Evolutionary conservation across 2,329 filamentous ascomycete genomes (phyloP).

Genomic region (Fusarium sp.): DNA sequence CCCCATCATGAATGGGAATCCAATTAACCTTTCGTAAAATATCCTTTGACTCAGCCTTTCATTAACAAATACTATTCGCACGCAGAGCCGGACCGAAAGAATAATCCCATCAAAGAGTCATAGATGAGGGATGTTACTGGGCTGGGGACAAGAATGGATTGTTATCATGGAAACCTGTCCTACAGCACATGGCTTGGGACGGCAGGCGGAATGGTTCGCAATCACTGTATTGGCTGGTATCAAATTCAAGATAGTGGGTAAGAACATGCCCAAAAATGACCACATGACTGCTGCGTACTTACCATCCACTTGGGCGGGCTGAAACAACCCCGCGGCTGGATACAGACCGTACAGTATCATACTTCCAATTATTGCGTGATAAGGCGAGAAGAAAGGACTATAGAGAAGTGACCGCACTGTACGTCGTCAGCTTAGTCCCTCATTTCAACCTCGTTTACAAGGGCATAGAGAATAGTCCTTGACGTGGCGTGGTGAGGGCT

Average conservation of each 20-base stretch:
- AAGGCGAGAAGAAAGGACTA: neutral
- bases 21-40: neutral
- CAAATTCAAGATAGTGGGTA: conserved; percentile 1
- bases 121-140: neutral
- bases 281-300: conserved; percentile 25
- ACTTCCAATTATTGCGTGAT: neutral
- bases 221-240: conserved; percentile 2
- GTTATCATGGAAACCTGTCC: neutral
- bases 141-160: neutral
- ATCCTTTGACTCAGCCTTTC: neutral
- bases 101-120: neutral
- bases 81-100: neutral
- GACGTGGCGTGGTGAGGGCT: conserved; percentile 5
- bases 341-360: neutral
- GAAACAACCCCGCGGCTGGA: neutral
- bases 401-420: conserved; percentile 1
- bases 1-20: neutral
- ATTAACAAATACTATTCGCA: neutral
- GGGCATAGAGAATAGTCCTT: neutral
- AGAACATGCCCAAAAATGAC: conserved; percentile 4
- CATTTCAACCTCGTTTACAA: conserved; percentile 27
- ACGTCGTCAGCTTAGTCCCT: conserved; percentile 6
- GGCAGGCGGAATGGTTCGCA: neutral
- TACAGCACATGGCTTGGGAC: neutral
- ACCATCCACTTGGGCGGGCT: neutral